These are phyloP conservation scores for Phytophthora multivora DNA, from an alignment of 352 stramenopile genomes.

Conservation along the genomic window DNA sequence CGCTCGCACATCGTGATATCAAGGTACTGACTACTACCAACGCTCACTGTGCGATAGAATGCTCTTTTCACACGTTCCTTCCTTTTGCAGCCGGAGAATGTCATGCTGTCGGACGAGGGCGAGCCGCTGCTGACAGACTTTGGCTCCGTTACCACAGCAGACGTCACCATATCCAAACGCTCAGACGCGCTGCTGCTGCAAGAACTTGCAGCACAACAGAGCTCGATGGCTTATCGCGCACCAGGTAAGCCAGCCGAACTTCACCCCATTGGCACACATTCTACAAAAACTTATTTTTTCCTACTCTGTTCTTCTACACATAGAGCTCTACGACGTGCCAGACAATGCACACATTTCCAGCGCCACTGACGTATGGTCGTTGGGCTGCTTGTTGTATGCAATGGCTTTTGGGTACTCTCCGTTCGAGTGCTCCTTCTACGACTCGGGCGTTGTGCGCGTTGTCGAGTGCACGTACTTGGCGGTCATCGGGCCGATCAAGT, in stretches of 20 bases:
- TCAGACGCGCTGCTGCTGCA: slow-evolving; percentile 84
- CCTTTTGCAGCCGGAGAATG: slow-evolving; percentile 77
- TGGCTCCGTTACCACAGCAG: slow-evolving; percentile 69
- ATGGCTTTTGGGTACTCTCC: slow-evolving; percentile 91
- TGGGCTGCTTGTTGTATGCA: slow-evolving; percentile 89
- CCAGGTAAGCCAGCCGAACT: slow-evolving; percentile 51
- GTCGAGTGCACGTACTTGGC: slow-evolving; percentile 88
- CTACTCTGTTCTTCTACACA: neutral
- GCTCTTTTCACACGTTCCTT: slow-evolving; percentile 6
- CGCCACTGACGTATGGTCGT: slow-evolving; percentile 87
- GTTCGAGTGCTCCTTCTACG: slow-evolving; percentile 88
- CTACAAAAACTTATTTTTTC: neutral
- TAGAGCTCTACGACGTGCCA: slow-evolving; percentile 89
- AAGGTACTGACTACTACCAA: slow-evolving; percentile 47
- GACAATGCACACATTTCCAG: slow-evolving; percentile 73
- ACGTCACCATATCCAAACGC: slow-evolving; percentile 70
- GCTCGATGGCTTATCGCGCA: slow-evolving; percentile 87
- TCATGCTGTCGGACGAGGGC: slow-evolving; percentile 78
- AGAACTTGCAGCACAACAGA: slow-evolving; percentile 82
- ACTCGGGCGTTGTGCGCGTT: slow-evolving; percentile 65
- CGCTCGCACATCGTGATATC: slow-evolving; percentile 87
- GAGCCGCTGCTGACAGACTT: slow-evolving; percentile 91
- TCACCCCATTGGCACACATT: neutral
- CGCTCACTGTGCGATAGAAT: neutral
- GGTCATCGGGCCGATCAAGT: slow-evolving; percentile 86